Evolutionary conservation across 805 yeast species (phyloP), one percentile per base, ranked within the genome.

Genomic region (Yarrowia divulgata): DNA sequence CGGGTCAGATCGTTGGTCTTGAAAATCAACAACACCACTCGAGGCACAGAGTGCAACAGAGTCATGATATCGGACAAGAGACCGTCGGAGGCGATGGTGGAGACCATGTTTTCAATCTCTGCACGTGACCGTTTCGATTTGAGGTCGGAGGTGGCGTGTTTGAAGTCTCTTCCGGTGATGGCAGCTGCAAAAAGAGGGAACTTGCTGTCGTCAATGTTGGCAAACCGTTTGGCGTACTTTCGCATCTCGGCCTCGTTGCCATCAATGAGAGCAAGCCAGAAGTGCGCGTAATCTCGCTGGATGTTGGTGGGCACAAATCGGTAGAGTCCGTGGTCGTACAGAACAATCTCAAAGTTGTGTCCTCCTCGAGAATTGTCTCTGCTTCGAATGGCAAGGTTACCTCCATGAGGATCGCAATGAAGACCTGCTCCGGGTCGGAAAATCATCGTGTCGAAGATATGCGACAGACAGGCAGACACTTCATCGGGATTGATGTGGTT

Each of bases 361-460:
- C 80, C 79, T 35, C 82, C 81, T 12, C 73, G 64, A 70, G 70
- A 70, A 50, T 71, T 77, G 39, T 73, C 73, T 19, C 74, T 71
- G 8, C 78, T 74, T 19, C 93, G 81, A 29, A 95, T 91, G 0
- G 98, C 97, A 70, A 95, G 81, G 75, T 95, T 95, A 0, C 99
- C 99, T 12, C 97, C 97, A 77, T 95, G 99, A 0, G 99, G 99
- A 77, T 95, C 99, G 80, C 99, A 95, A 77, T 95, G 99, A 52
- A 95, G 85, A 0, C 94, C 91, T 29, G 92, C 97, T 35, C 87
- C 88, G 0, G 97, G 97, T 1, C 96, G 89, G 81, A 95, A 95
- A 49, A 95, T 92, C 99, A 95, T 95, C 75, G 87, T 88, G 80
- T 94, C 91, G 82, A 95, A 95, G 37, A 92, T 88, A 74, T 94